Percentiles rank a stretch among this genome's conserved stretches.
phyloP scores from a whole-genome alignment of 108 stramenopile genomes.

The Aurantiochytrium sp. region DNA sequence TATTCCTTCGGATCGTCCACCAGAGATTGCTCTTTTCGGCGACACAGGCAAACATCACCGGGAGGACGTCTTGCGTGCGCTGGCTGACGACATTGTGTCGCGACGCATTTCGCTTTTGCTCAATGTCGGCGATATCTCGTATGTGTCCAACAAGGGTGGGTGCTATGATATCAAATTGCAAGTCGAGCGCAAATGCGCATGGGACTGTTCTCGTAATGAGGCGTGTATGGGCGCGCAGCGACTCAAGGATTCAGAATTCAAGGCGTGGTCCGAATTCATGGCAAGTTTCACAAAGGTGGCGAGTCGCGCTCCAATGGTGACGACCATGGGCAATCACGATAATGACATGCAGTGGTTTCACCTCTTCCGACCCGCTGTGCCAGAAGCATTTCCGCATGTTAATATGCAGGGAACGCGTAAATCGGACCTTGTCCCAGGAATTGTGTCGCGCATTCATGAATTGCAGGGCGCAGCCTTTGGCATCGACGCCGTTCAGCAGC shows the following conservation, averaged over 20 bases:
- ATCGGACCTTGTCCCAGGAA: not conserved
- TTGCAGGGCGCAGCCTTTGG: not conserved
- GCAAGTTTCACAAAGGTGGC: not conserved
- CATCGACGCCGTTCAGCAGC: not conserved
- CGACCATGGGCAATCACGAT: slow-evolving; percentile 19
- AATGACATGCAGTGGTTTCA: not conserved
- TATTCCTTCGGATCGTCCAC: not conserved
- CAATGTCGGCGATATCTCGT: not conserved
- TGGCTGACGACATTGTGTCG: not conserved
- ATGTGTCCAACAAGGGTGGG: not conserved
- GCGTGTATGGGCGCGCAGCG: not conserved
- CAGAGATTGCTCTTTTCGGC: not conserved
- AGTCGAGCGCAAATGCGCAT: not conserved
- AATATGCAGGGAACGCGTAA: not conserved
- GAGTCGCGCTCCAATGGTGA: not conserved
- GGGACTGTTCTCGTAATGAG: not conserved
- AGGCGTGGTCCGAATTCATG: not conserved
- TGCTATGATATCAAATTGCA: not conserved
- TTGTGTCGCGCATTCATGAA: not conserved
- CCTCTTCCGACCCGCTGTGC: not conserved
- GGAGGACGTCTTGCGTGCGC: not conserved
- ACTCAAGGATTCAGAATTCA: not conserved
- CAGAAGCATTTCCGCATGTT: not conserved
- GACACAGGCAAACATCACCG: not conserved
- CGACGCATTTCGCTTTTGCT: not conserved